Conservation (phyloP, 192 early-diverging fungal genomes). For the Linnemannia elongata region DNA sequence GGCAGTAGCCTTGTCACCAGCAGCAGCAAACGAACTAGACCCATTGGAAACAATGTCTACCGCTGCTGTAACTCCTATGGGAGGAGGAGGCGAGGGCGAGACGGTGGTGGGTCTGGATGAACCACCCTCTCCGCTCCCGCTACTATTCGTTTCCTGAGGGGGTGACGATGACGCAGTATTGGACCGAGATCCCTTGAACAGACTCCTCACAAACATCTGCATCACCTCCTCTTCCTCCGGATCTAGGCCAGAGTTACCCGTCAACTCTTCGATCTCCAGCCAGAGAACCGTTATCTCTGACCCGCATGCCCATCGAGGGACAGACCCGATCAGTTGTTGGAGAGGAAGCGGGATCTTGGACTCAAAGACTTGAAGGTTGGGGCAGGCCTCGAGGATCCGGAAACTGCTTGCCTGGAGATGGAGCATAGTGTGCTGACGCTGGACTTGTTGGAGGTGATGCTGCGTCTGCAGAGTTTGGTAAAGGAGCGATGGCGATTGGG, state of each 20-base stretch:
- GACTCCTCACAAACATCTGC: conserved; percentile 44
- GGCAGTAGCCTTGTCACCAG: background rate
- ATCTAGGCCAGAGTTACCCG: conserved; percentile 20
- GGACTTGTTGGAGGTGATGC: conserved; percentile 11
- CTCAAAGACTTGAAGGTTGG: conserved; percentile 22
- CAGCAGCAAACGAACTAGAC: background rate
- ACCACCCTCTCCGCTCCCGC: background rate
- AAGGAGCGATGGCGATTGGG: background rate
- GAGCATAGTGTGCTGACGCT: background rate
- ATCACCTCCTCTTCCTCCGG: conserved; percentile 45
- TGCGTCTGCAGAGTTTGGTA: conserved; percentile 2
- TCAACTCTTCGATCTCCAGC: conserved; percentile 34
- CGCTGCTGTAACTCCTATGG: background rate
- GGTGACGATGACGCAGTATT: background rate
- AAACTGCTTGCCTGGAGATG: conserved; percentile 13
- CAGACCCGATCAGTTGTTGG: conserved; percentile 22
- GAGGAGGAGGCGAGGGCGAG: background rate
- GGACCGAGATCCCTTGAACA: conserved; percentile 15
- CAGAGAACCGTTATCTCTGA: conserved; percentile 8
- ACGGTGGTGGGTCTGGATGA: background rate
- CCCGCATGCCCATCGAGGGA: conserved; percentile 24
- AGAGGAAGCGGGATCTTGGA: conserved; percentile 21
- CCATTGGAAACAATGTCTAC: background rate
- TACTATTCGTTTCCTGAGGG: background rate
- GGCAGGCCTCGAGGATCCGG: conserved; percentile 20